phyloP scores from a whole-genome alignment of 2,329 filamentous ascomycete species.

The Xylaria sp. region DNA sequence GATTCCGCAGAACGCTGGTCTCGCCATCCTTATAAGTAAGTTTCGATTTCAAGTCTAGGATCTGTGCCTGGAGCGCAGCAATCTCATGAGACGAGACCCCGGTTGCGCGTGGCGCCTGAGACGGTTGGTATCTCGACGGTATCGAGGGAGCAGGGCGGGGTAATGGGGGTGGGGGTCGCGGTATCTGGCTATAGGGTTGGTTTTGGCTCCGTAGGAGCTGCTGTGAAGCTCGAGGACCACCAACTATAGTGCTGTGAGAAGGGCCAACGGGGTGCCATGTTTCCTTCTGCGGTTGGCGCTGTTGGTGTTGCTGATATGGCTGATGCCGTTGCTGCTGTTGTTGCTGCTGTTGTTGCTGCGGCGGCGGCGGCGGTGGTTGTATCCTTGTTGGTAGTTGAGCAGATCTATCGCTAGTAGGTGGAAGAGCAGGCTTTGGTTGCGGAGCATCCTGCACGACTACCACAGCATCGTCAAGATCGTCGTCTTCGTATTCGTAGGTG shows the following conservation, averaged over 20 bases:
- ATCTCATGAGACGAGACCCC: conserved; percentile 46
- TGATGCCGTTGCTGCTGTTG: conserved; percentile 27
- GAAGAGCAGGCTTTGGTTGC: conserved; percentile 46
- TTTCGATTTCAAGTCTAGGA: conserved; percentile 60
- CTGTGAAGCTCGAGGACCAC: conserved; percentile 28
- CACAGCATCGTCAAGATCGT: conserved; percentile 63
- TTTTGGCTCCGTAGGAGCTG: conserved; percentile 33
- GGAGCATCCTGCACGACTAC: conserved; percentile 60
- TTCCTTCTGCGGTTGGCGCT: conserved; percentile 24
- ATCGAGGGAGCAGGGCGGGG: conserved; percentile 38
- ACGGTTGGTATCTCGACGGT: conserved; percentile 44
- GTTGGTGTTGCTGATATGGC: conserved; percentile 19
- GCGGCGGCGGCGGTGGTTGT: no score
- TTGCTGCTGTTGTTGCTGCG: conserved; percentile 28
- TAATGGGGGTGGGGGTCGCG: conserved; percentile 43
- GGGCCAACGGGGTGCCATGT: neutral
- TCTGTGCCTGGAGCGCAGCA: conserved; percentile 56
- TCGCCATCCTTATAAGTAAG: conserved; percentile 71
- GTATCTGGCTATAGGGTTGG: conserved; percentile 49
- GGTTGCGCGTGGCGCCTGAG: conserved; percentile 38
- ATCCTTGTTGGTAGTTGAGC: conserved; percentile 15
- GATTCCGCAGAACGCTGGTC: conserved; percentile 75
- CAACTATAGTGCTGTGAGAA: neutral
- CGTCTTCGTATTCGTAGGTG: conserved; percentile 58
- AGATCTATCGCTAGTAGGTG: conserved; percentile 18